These are phyloP conservation scores for Fusarium heterosporum DNA, from an alignment of 2,329 filamentous ascomycete genomes.

Conservation along the genomic window DNA sequence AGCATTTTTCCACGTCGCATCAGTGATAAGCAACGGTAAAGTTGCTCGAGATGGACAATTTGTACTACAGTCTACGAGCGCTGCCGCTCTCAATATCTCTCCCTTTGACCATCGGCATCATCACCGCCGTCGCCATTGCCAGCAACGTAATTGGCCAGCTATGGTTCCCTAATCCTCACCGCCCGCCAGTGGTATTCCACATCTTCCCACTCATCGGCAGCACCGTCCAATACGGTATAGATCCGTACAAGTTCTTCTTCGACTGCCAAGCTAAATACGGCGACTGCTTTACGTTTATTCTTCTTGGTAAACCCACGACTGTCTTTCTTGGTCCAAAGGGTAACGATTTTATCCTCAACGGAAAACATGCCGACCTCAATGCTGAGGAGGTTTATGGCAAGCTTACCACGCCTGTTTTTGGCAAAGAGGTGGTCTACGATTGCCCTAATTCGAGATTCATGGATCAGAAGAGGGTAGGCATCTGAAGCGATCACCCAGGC, in stretches of 20 bases:
- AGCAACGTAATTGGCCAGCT: conserved; percentile 85
- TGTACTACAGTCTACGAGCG: not conserved
- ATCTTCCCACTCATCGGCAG: conserved; percentile 86
- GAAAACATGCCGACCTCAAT: conserved; percentile 87
- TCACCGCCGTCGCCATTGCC: conserved; percentile 69
- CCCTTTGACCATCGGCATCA: conserved; percentile 53
- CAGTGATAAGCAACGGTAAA: accelerated
- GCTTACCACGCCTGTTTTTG: conserved; percentile 78
- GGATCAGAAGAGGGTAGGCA: conserved; percentile 88
- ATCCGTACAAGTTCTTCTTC: conserved; percentile 88
- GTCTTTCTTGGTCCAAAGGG: conserved; percentile 84
- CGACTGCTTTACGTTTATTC: conserved; percentile 88
- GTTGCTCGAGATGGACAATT: conserved; percentile 3
- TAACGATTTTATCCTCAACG: conserved; percentile 92
- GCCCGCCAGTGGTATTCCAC: conserved; percentile 84
- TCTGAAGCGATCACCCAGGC: too few species aligned
- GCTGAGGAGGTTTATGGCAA: conserved; percentile 91
- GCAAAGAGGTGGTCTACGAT: conserved; percentile 87
- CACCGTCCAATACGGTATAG: conserved; percentile 92
- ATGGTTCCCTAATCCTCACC: conserved; percentile 82
- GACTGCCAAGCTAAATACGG: conserved; percentile 82
- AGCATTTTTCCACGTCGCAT: not conserved
- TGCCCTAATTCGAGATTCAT: conserved; percentile 91
- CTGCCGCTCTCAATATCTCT: conserved; percentile 45
- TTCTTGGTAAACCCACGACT: conserved; percentile 88